These are phyloP conservation scores for Backusella westeae DNA, from an alignment of 192 early-diverging fungal species.

Conservation along the genomic window DNA sequence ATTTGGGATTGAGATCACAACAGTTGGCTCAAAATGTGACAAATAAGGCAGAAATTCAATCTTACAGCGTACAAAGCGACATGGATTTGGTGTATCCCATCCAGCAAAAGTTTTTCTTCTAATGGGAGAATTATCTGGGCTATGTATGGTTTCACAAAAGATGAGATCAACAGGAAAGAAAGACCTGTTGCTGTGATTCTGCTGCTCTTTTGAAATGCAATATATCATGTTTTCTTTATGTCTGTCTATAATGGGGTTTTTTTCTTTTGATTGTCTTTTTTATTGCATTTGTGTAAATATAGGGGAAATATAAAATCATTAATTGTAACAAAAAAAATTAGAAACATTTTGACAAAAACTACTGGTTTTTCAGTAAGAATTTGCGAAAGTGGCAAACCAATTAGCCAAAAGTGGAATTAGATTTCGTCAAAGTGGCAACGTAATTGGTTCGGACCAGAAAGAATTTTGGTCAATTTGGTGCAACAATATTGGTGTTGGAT, in stretches of 20 bases:
- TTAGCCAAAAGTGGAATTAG: no score
- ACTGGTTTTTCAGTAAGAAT: neutral
- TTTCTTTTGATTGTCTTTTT: neutral
- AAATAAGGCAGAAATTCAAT: neutral
- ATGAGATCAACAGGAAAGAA: neutral
- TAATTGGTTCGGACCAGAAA: no score
- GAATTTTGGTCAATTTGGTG: no score
- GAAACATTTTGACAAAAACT: neutral
- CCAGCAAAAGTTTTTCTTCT: neutral
- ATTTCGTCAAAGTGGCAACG: no score
- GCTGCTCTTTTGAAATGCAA: neutral
- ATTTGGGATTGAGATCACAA: neutral
- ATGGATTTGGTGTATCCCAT: neutral
- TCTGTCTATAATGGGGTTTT: neutral
- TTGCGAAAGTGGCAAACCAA: no score
- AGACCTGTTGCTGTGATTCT: neutral
- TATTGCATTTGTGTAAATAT: neutral
- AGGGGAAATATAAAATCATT: neutral
- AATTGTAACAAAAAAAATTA: neutral
- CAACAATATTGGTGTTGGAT: no score
- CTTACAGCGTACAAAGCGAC: neutral
- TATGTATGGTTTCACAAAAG: neutral
- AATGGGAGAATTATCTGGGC: neutral
- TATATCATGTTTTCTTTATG: neutral
- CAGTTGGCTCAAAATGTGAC: neutral